A percentile compares a stretch with the other conserved stretches of the same genome.
These are phyloP conservation scores for Sugiyamaella japonica DNA, from an alignment of 1,139 yeast species.

Conservation along the genomic window DNA sequence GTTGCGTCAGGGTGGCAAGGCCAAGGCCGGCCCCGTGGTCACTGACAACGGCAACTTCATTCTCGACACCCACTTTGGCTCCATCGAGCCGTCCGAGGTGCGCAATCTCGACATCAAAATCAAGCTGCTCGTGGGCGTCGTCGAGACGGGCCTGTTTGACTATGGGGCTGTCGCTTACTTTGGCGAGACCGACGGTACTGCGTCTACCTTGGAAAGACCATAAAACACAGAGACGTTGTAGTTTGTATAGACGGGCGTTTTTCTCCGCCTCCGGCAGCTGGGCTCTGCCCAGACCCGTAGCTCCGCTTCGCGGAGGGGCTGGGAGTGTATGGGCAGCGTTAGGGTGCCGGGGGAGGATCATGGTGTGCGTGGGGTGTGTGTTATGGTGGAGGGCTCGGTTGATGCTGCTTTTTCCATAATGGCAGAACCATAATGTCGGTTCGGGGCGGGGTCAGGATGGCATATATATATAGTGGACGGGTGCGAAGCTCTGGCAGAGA, in stretches of 20 bases:
- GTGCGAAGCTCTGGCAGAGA: no score
- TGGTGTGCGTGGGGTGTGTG: background rate
- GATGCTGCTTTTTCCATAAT: background rate
- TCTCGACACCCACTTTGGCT: conserved; percentile 92
- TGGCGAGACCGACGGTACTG: conserved; percentile 78
- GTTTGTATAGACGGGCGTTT: background rate
- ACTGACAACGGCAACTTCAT: conserved; percentile 95
- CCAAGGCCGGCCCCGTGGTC: conserved; percentile 98
- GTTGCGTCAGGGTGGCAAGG: conserved; percentile 82
- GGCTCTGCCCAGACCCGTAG: conserved; percentile 8
- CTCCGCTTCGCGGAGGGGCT: conserved; percentile 1
- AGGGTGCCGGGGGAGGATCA: background rate
- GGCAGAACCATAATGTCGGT: background rate
- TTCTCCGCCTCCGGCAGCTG: conserved; percentile 4
- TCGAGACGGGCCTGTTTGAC: conserved; percentile 91
- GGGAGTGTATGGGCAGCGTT: background rate
- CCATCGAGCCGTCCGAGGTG: conserved; percentile 58
- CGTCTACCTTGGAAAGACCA: conserved; percentile 34
- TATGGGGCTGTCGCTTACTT: conserved; percentile 78
- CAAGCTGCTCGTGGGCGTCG: conserved; percentile 86
- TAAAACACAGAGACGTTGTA: background rate
- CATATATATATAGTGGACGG: background rate
- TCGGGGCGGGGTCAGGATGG: background rate
- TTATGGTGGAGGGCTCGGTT: background rate
- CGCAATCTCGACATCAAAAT: conserved; percentile 59